Evolutionary conservation across 2,329 filamentous ascomycete genomes (phyloP), one percentile per base, ranked within the genome.

Genomic region (Arthrobotrys iridis): DNA sequence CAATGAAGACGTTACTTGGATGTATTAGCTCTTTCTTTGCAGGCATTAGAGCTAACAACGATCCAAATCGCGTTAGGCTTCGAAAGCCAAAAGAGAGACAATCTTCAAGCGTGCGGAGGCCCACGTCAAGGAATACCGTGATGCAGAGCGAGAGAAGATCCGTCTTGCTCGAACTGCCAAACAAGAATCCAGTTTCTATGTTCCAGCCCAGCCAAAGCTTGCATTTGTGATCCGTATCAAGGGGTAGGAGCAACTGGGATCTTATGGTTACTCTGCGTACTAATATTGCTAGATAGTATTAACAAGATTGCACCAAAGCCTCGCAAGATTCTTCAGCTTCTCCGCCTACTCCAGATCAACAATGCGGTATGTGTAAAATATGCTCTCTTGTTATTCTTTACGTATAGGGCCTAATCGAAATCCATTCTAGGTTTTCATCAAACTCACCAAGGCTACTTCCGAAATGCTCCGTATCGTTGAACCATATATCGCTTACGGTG

Each of bases 241-340:
- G 93, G 95, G 90, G 89, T 91, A 45, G 52, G 11, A 35, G 3
- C 8, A 15, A 35, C 8, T n/a, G 3, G n/a, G 7, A 10, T 20
- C n/a, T 13, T 35, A 4, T 18, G 7, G 4, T 22, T 11, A 6
- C 5, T 4, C 2, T 37, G 85, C 80, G 88, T 82, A 33, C 65
- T 30, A 48, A 40, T 13, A 2, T 26, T 7, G 2, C 41, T 15
- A n/a, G 10, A 50, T 78, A 90, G 94, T 96, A 98, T 99, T 93
- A 98, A 98, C 92, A 99, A 99, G 92, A 98, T 99, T 82, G 90
- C 96, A 84, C 95, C 95, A 82, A 98, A 99, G 92, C 96, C 96
- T 86, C 93, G 95, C 89, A 99, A 99, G 91, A 98, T 97, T 83
- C 90, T 99, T 82, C 95, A 99, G 87, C 92, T 99, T 77, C 93